These are phyloP conservation scores for Diaporthe vexans DNA, from an alignment of 2,329 filamentous ascomycete genomes.

Conservation along the genomic window DNA sequence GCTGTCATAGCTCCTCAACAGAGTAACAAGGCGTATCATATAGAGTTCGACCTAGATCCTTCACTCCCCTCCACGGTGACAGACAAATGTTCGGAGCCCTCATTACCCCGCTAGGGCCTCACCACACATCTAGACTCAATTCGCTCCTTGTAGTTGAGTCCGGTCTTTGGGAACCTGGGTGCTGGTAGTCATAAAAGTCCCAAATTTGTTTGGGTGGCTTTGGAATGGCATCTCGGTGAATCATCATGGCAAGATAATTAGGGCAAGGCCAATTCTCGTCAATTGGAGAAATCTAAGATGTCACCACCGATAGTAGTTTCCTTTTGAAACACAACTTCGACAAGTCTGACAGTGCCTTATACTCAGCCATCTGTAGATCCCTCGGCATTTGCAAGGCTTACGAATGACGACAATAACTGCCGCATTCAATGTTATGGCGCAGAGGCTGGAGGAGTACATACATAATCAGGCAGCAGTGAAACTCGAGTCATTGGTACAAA, in stretches of 20 bases:
- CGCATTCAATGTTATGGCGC: too few relatives aligned
- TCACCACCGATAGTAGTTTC: background rate
- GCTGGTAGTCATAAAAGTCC: too few relatives aligned
- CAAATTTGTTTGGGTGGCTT: background rate
- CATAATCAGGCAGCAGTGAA: background rate
- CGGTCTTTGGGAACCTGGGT: too few relatives aligned
- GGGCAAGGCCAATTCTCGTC: background rate
- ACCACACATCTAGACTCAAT: background rate
- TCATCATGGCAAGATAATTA: too few relatives aligned
- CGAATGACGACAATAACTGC: background rate
- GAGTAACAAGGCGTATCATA: background rate
- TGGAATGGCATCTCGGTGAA: background rate
- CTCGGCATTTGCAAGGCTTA: background rate
- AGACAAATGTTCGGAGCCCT: background rate
- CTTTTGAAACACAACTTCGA: background rate
- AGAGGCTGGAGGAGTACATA: background rate
- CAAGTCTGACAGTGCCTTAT: background rate
- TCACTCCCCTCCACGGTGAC: background rate
- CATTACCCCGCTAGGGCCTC: background rate
- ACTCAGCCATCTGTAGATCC: background rate
- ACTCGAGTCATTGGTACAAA: background rate
- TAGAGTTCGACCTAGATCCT: slow-evolving; percentile 8
- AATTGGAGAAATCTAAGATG: background rate
- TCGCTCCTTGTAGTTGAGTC: background rate
- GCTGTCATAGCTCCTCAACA: too few relatives aligned